These are phyloP conservation scores for Entonaema liquescens DNA, from an alignment of 495 filamentous ascomycete species.

Conservation along the genomic window DNA sequence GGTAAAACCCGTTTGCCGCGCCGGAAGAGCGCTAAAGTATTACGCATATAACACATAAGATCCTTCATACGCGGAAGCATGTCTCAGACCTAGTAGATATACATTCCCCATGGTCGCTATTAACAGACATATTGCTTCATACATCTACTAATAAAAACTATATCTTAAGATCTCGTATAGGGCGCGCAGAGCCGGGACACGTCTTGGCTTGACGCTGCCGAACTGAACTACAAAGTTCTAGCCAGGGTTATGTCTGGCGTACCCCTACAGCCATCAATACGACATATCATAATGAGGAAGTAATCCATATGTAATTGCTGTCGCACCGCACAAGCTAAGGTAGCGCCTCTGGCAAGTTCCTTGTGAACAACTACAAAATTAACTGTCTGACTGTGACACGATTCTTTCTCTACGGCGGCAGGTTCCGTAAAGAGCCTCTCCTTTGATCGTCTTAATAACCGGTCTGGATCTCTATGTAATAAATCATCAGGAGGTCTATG, in stretches of 20 bases:
- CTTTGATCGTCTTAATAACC: background rate
- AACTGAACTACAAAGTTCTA: conserved; percentile 13
- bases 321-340: background rate
- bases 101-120: background rate
- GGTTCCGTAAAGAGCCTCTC: conserved; percentile 9
- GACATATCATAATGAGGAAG: conserved; percentile 25
- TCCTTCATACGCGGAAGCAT: conserved; percentile 11
- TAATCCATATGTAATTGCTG: conserved; percentile 8
- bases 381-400: conserved; percentile 4
- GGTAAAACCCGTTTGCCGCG: conserved; percentile 5
- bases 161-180: conserved; percentile 12
- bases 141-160: conserved; percentile 1
- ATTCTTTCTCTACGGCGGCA: background rate
- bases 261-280: conserved; percentile 7
- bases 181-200: conserved; percentile 18
- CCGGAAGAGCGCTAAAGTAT: conserved; percentile 4
- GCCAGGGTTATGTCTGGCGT: background rate
- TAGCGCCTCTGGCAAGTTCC: conserved; percentile 16
- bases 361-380: conserved; percentile 4
- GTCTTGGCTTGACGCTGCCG: conserved; percentile 18
- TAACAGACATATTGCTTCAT: conserved; percentile 10
- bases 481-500: background rate
- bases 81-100: conserved; percentile 15
- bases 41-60: conserved; percentile 2
- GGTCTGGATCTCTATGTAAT: conserved; percentile 1